These are phyloP conservation scores for Moesziomyces sp. DNA, from an alignment of 1,284 basidiomycete species.

Conservation along the genomic window DNA sequence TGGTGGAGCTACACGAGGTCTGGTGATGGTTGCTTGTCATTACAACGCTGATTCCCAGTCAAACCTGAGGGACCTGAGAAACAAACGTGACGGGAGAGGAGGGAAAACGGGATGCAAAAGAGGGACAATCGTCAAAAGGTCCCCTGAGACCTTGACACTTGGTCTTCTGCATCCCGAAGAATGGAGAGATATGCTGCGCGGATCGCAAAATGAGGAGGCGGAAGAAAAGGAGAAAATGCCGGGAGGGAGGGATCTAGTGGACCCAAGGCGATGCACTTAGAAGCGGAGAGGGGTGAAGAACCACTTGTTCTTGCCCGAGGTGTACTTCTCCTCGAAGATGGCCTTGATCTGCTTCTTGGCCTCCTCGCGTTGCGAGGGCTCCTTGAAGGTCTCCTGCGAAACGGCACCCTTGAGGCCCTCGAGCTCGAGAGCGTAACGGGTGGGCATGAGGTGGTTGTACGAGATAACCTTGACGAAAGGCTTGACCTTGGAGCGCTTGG, in stretches of 20 bases:
- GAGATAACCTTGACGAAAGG: slow-evolving; percentile 68
- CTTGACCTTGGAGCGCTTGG: slow-evolving; percentile 68
- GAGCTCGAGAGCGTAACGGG: slow-evolving; percentile 67
- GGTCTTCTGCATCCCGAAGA: too few species aligned
- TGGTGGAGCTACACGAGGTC: slow-evolving; percentile 30
- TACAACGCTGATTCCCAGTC: slow-evolving; percentile 30
- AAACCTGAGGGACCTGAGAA: slow-evolving; percentile 31
- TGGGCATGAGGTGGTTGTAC: slow-evolving; percentile 68
- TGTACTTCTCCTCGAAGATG: slow-evolving; percentile 68
- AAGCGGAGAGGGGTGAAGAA: slow-evolving; percentile 67
- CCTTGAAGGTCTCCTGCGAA: slow-evolving; percentile 66
- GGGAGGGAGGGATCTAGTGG: not conserved
- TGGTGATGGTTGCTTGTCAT: slow-evolving; percentile 19
- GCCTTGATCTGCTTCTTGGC: slow-evolving; percentile 67
- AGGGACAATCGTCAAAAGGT: not conserved
- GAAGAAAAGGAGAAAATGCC: slow-evolving; percentile 5
- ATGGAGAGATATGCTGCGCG: slow-evolving; percentile 12
- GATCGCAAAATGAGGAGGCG: slow-evolving; percentile 1
- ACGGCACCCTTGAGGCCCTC: slow-evolving; percentile 67
- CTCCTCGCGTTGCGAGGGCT: slow-evolving; percentile 66
- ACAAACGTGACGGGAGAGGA: slow-evolving; percentile 13
- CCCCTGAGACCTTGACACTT: not conserved
- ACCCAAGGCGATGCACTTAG: slow-evolving; percentile 36
- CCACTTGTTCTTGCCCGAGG: slow-evolving; percentile 68
- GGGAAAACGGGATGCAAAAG: not conserved